Conservation (phyloP, 1,139 yeast genomes). For the Pichia sp. region DNA sequence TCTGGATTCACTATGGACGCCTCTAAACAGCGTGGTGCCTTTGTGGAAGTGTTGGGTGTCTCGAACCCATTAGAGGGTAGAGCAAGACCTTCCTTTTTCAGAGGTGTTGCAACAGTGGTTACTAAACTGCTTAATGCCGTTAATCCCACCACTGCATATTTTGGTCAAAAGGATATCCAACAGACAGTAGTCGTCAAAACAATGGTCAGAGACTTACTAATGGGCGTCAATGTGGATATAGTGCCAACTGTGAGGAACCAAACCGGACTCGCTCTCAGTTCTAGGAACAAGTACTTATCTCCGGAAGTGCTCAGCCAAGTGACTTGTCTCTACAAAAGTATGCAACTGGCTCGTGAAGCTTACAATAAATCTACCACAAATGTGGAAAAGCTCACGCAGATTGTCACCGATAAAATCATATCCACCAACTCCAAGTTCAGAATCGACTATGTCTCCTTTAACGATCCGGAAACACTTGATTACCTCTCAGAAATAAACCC, state of each 20-base stretch:
- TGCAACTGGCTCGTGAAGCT: constrained; percentile 32
- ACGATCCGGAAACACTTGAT: constrained; percentile 55
- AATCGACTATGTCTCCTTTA: constrained; percentile 74
- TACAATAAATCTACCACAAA: constrained; percentile 23
- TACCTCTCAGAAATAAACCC: constrained; percentile 43
- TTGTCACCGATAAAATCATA: constrained; percentile 21
- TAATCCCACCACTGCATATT: constrained; percentile 68
- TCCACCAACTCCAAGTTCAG: constrained; percentile 32
- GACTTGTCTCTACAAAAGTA: constrained; percentile 51
- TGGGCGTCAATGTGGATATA: constrained; percentile 58
- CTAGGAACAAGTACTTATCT: constrained; percentile 75
- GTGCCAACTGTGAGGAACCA: constrained; percentile 68
- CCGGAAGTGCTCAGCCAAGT: constrained; percentile 43
- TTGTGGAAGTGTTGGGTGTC: constrained; percentile 75
- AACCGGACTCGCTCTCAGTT: constrained; percentile 81
- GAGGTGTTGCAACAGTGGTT: constrained; percentile 95
- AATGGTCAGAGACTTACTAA: constrained; percentile 67
- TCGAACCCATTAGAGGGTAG: constrained; percentile 86
- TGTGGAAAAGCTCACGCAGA: constrained; percentile 24
- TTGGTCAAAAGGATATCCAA: constrained; percentile 96
- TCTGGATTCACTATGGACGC: constrained; percentile 73
- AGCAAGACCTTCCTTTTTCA: constrained; percentile 83
- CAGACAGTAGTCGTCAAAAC: constrained; percentile 78
- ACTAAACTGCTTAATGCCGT: constrained; percentile 76
- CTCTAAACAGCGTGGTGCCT: constrained; percentile 65